These are phyloP conservation scores for Ophiocordyceps robertsii DNA, from an alignment of 2,329 filamentous ascomycete species.

Conservation along the genomic window DNA sequence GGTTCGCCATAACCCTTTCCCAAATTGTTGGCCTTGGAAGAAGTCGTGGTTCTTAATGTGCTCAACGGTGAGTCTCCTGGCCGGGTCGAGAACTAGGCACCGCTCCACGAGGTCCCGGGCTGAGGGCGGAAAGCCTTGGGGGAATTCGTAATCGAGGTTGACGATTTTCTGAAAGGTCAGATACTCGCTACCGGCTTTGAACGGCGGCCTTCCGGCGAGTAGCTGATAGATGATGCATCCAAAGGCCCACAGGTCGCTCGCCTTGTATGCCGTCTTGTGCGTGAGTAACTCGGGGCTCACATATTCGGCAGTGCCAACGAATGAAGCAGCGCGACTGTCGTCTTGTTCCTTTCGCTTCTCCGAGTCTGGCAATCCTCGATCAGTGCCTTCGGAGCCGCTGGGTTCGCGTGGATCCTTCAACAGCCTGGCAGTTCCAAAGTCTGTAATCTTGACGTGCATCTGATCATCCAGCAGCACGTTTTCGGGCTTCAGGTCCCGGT, in stretches of 20 bases:
- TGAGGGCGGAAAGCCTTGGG: slow-evolving; percentile 69
- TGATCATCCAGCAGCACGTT: slow-evolving; percentile 91
- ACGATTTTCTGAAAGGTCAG: slow-evolving; percentile 98
- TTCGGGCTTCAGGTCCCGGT: slow-evolving; percentile 92
- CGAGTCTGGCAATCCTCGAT: slow-evolving; percentile 22
- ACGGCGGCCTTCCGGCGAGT: slow-evolving; percentile 86
- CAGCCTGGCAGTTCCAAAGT: slow-evolving; percentile 97
- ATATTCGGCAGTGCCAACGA: slow-evolving; percentile 95
- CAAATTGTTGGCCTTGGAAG: slow-evolving; percentile 78
- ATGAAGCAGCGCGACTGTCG: slow-evolving; percentile 72
- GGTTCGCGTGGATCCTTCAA: slow-evolving; percentile 33
- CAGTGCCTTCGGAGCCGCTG: slow-evolving; percentile 26
- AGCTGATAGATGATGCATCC: slow-evolving; percentile 97
- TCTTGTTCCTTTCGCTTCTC: slow-evolving; percentile 32
- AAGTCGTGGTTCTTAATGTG: slow-evolving; percentile 96
- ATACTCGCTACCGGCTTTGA: slow-evolving; percentile 93
- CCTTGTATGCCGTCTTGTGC: slow-evolving; percentile 94
- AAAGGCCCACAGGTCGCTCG: slow-evolving; percentile 96
- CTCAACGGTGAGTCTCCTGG: slow-evolving; percentile 74
- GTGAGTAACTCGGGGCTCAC: slow-evolving; percentile 95
- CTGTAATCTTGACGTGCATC: slow-evolving; percentile 97
- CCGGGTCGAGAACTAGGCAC: slow-evolving; percentile 77
- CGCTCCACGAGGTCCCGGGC: slow-evolving; percentile 85
- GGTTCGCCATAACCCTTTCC: slow-evolving; percentile 73
- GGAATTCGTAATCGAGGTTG: slow-evolving; percentile 85